Evolutionary conservation across 805 yeast genomes (phyloP), one percentile per base, ranked within the genome.

Genomic region (Metschnikowia reukaufii): DNA sequence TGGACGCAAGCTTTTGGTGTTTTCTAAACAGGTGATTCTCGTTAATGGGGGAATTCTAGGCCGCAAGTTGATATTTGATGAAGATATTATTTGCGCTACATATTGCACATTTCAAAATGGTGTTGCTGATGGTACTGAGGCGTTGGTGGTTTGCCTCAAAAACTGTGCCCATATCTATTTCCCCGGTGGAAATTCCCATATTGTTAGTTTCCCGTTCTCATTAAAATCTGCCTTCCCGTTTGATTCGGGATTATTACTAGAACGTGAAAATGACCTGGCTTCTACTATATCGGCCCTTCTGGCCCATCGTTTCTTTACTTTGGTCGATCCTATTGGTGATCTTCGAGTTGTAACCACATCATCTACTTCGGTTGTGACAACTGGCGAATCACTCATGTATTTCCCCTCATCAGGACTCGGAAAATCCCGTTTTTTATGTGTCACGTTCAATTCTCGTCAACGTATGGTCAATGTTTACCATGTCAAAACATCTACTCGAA

Each of bases 301-400:
- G 33, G 18, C 61, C 50, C 45, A 51, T 62, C 36, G 72, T 65
- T 85, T 87, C 54, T 70, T 88, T 44, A 82, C 95, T 0, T 61
- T 89, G 48, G 74, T 82, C 1, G 95, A 88, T 60, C 92, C 96
- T 0, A 67, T 85, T 50, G 78, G 81, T 2, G 94, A 88, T 4
- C 74, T 87, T 47, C 89, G 96, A 2, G 68, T 81, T 4, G 77
- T 89, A 4, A 81, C 82, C 0, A 82, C 92, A 0, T 81, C 89
- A 0, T 81, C 90, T 1, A 82, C 86, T 0, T 78, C 88, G 0
- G 77, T 81, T 2, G 78, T 87, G 23, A 74, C 86, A 0, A 63
- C 78, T 2, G 67, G 70, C 39, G 94, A 86, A 57, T 76, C 73
- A 43, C 60, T 86, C 25, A 58, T 84, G 20, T 64, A 71, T 32